A percentile compares a stretch with the other conserved stretches of the same genome.
Evolutionary conservation across 345 rosid genomes (phyloP).

Genomic region (rapeseed (Brassica napus)): DNA sequence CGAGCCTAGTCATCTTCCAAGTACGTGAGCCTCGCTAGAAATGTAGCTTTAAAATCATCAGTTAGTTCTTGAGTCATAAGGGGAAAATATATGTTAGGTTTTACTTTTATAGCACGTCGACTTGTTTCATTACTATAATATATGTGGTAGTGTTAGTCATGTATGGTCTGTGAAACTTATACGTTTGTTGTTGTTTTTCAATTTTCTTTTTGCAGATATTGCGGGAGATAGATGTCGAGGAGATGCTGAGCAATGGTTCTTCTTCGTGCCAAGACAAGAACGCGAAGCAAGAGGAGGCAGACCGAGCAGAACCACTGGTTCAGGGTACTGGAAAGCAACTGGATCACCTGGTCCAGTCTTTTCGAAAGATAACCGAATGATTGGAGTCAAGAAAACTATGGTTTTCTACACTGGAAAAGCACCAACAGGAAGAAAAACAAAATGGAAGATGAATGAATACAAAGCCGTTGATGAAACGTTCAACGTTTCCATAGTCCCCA

Average conservation of each 20-base stretch:
- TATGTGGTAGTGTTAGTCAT: neutral
- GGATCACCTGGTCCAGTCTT: conserved; percentile 86
- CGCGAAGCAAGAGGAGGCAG: conserved; percentile 91
- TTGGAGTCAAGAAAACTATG: conserved; percentile 89
- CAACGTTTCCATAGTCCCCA: conserved; percentile 39
- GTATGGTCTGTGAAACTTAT: conserved; percentile 1
- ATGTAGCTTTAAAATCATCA: neutral
- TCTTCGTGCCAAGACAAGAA: conserved; percentile 81
- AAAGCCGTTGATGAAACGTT: conserved; percentile 61
- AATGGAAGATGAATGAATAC: conserved; percentile 97
- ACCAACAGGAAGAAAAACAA: conserved; percentile 78
- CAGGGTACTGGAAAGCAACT: conserved; percentile 98
- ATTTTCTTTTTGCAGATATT: conserved; percentile 43
- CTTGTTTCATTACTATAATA: conserved; percentile 10
- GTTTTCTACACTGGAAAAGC: conserved; percentile 94
- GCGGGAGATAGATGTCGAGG: conserved; percentile 62
- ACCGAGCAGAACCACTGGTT: conserved; percentile 67
- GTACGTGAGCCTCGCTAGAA: conserved; percentile 39
- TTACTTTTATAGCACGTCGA: conserved; percentile 28
- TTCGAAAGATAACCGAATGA: conserved; percentile 64
- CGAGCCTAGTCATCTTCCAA: conserved; percentile 78
- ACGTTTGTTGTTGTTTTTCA: conserved; percentile 44
- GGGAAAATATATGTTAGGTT: neutral
- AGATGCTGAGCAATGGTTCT: conserved; percentile 95
- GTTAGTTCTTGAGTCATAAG: neutral